These are phyloP conservation scores for Geranium rotundifolium DNA, from an alignment of 345 rosid species.

Conservation along the genomic window DNA sequence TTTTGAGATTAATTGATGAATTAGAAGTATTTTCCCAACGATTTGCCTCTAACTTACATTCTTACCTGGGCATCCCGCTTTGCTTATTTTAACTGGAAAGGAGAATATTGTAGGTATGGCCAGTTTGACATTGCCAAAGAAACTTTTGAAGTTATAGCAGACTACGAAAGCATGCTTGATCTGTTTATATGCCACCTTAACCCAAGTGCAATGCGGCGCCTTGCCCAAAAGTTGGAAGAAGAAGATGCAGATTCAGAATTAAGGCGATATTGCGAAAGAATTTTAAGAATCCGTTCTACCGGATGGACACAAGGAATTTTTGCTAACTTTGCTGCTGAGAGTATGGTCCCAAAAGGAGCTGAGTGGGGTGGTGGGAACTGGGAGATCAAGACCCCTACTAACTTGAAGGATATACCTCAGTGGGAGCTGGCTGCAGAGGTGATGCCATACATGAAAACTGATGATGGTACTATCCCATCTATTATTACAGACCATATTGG, in stretches of 20 bases:
- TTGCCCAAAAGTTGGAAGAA: conserved; percentile 94
- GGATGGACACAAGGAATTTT: conserved; percentile 99
- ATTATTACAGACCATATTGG: conserved; percentile 83
- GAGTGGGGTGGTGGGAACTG: conserved; percentile 99
- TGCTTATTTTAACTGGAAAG: conserved; percentile 3
- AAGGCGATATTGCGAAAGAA: conserved; percentile 88
- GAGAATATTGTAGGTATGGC: conserved; percentile 62
- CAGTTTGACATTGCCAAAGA: conserved; percentile 94
- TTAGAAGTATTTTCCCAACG: background rate
- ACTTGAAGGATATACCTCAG: conserved; percentile 71
- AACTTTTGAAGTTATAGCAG: conserved; percentile 94
- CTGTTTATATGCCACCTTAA: conserved; percentile 61
- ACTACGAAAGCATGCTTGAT: conserved; percentile 91
- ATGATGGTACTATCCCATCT: conserved; percentile 88
- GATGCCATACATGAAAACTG: conserved; percentile 95
- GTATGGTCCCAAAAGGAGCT: conserved; percentile 96
- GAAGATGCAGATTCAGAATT: conserved; percentile 75
- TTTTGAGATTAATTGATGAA: background rate
- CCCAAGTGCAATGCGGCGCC: conserved; percentile 51
- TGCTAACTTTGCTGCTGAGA: conserved; percentile 98
- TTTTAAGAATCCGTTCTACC: conserved; percentile 80
- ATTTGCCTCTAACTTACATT: background rate
- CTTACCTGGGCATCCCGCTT: conserved; percentile 5
- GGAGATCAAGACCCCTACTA: conserved; percentile 90
- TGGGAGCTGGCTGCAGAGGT: conserved; percentile 98